Evolutionary conservation across 116 monocot species (phyloP), one percentile per base, ranked within the genome.

Genomic region (Iris pallida): DNA sequence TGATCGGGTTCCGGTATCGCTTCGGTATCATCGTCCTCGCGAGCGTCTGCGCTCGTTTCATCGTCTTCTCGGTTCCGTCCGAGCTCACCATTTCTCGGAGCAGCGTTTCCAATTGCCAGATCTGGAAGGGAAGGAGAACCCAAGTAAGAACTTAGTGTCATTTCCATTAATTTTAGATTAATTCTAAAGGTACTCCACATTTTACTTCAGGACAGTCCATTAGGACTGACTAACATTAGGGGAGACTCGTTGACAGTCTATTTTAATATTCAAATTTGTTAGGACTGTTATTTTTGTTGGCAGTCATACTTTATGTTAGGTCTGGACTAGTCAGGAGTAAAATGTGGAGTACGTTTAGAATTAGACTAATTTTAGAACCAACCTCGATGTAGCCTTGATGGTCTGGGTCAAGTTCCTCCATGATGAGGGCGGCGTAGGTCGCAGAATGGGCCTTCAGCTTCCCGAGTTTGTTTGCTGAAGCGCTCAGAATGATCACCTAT

Each of bases 361-460:
- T n/a, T n/a, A n/a, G n/a, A n/a, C n/a, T n/a, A n/a, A n/a, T n/a
- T n/a, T n/a, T n/a, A n/a, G n/a, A n/a, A n/a, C n/a, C n/a, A n/a
- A 95, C 95, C 88, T 97, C 87, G n/a, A 97, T 90, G 72, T 87
- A 87, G 15, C 96, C 92, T 40, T 68, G 79, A 53, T 87, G 53
- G 47, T 92, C 85, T 4, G 89, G 92, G 58, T 97, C 96, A 52
- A 97, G 87, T 60, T 97, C 87, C 59, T 92, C 92, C 96, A 97
- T 92, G 65, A 97, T 92, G 20, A 92, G 81, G 46, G 85, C 73
- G 44, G 96, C 92, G 79, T 87, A 89, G 41, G 81, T 89, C 58
- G 78, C 77, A 5, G 96, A 92, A 62, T 83, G 73, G 15, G 19
- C 70, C 71, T 97, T 97, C 49, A 97, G 47, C 53, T 89, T 92